A percentile compares a stretch with the other conserved stretches of the same genome.
Conservation (phyloP, 805 yeast species). For the Kluyveromyces aestuarii region DNA sequence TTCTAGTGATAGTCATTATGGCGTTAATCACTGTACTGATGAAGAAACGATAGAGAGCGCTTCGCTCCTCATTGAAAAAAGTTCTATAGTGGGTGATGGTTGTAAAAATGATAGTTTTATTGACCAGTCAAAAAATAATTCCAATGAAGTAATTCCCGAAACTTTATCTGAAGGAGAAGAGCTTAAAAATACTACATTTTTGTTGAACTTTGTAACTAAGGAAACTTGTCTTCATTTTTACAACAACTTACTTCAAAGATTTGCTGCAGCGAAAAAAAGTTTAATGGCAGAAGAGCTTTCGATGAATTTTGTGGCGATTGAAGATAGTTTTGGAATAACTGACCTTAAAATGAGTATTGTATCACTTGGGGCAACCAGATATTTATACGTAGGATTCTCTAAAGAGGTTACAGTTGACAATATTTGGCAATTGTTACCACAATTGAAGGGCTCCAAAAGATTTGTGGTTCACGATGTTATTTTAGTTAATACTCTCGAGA, state of each 20-base stretch:
- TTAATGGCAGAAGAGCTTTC: constrained; percentile 33
- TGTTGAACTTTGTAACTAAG: constrained; percentile 26
- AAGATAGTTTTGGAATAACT: constrained; percentile 3
- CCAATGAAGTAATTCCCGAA: no score
- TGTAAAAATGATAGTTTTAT: no score
- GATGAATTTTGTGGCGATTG: constrained; percentile 25
- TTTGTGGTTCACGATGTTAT: constrained; percentile 21
- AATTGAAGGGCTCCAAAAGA: constrained; percentile 6
- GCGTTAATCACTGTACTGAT: background rate
- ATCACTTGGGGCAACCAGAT: constrained; percentile 23
- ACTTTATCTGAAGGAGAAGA: background rate
- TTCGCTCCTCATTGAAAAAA: no score
- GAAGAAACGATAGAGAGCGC: no score
- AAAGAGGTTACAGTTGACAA: background rate
- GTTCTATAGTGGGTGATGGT: no score
- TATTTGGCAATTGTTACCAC: background rate
- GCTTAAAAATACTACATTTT: constrained; percentile 1
- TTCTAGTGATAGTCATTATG: no score
- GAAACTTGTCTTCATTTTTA: constrained; percentile 31
- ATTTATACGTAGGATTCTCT: constrained; percentile 13
- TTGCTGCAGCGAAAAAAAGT: constrained; percentile 28
- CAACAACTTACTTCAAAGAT: constrained; percentile 29
- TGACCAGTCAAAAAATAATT: no score
- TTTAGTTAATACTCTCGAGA: constrained; percentile 11
- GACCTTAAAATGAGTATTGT: constrained; percentile 13